Evolutionary conservation across 495 filamentous ascomycete genomes (phyloP).

Genomic region (Hypoxylon intermedium): DNA sequence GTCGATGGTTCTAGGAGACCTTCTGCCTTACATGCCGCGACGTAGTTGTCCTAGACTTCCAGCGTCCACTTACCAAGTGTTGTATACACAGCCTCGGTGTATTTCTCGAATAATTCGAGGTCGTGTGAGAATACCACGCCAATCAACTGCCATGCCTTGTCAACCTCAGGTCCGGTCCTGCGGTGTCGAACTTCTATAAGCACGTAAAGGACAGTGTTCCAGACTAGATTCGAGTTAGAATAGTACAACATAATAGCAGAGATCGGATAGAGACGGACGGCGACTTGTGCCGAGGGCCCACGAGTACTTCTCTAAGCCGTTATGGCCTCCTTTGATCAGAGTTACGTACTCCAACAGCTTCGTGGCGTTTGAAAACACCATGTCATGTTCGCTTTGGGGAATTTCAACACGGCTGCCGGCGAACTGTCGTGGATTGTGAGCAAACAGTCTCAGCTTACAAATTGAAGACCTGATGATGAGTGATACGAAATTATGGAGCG

Average conservation of each 20-base stretch:
- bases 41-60: slow-evolving; percentile 38
- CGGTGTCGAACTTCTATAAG: slow-evolving; percentile 46
- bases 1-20: slow-evolving; percentile 22
- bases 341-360: slow-evolving; percentile 42
- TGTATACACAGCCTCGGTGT: slow-evolving; percentile 35
- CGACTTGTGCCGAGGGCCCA: slow-evolving; percentile 48
- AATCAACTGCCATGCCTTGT: slow-evolving; percentile 35
- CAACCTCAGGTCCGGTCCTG: slow-evolving; percentile 43
- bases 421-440: slow-evolving; percentile 41
- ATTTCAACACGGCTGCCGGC: slow-evolving; percentile 19
- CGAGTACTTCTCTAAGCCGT: slow-evolving; percentile 34
- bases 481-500: slow-evolving; percentile 45
- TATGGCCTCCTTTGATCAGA: slow-evolving; percentile 27
- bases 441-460: slow-evolving; percentile 44
- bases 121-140: slow-evolving; percentile 36
- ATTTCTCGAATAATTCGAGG: slow-evolving; percentile 35
- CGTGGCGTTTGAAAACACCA: slow-evolving; percentile 35
- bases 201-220: slow-evolving; percentile 51
- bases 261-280: too few relatives aligned
- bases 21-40: slow-evolving; percentile 25
- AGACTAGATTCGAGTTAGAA: too few relatives aligned
- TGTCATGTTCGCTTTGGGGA: slow-evolving; percentile 38
- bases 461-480: slow-evolving; percentile 48
- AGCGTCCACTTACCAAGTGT: slow-evolving; percentile 44
- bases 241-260: too few relatives aligned